A percentile compares a stretch with the other conserved stretches of the same genome.
These are phyloP conservation scores for Leishmania arabica DNA, from an alignment of 208 protist species.

Conservation along the genomic window DNA sequence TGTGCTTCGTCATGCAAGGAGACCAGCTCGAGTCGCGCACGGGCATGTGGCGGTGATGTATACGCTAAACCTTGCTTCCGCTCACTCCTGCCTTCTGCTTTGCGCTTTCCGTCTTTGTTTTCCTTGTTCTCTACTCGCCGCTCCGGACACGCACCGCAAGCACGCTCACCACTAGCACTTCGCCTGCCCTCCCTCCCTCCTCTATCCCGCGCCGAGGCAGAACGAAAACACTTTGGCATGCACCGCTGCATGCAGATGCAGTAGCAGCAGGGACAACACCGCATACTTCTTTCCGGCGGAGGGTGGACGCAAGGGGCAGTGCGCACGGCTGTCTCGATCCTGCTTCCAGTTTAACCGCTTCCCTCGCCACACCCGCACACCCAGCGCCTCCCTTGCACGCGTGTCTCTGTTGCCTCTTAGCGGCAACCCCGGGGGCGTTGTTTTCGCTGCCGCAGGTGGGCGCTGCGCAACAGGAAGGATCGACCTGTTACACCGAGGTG, in stretches of 20 bases:
- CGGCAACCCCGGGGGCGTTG: background rate
- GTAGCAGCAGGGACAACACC: background rate
- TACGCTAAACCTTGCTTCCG: background rate
- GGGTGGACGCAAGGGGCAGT: background rate
- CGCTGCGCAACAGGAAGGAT: background rate
- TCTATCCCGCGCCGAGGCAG: background rate
- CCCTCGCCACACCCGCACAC: background rate
- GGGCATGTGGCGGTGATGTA: background rate
- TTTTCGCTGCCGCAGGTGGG: background rate
- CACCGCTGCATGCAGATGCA: background rate
- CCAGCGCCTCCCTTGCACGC: background rate
- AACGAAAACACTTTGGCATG: background rate
- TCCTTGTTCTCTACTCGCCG: background rate
- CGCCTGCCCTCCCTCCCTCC: background rate
- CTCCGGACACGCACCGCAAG: background rate
- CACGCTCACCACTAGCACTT: too few relatives aligned
- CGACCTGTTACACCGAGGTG: background rate
- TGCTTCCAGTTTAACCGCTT: background rate
- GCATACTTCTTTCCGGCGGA: background rate
- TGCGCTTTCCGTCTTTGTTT: too few relatives aligned
- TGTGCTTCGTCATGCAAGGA: background rate
- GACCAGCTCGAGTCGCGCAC: background rate
- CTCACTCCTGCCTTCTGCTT: background rate
- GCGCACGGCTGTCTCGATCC: background rate
- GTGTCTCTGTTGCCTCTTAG: background rate